These are phyloP conservation scores for Fusarium sp. DNA, from an alignment of 2,329 filamentous ascomycete species.

Conservation along the genomic window DNA sequence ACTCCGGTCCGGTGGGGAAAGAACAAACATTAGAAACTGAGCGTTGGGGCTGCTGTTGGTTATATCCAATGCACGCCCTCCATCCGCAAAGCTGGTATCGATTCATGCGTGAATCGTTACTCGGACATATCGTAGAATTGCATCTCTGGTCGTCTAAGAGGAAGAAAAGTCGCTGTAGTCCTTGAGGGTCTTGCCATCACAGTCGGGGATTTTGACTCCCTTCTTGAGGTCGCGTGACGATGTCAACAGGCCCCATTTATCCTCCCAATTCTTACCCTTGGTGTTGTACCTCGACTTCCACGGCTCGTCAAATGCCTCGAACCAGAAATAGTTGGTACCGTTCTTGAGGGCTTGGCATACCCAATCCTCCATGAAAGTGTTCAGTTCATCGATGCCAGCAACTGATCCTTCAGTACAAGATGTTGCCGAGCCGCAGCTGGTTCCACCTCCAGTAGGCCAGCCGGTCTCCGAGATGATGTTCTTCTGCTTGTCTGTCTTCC, in stretches of 20 bases:
- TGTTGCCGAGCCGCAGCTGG: conserved; percentile 72
- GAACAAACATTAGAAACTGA: conserved; percentile 28
- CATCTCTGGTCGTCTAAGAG: conserved; percentile 19
- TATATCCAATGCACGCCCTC: conserved; percentile 32
- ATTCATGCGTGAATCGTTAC: conserved; percentile 13
- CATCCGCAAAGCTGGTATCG: conserved; percentile 14
- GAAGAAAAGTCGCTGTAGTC: conserved; percentile 32
- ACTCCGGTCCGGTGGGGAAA: conserved; percentile 29
- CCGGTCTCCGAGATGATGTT: conserved; percentile 92
- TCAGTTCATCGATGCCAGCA: conserved; percentile 84
- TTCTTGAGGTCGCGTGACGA: conserved; percentile 84
- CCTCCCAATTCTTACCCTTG: conserved; percentile 83
- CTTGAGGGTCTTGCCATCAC: conserved; percentile 76
- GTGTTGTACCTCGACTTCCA: conserved; percentile 87
- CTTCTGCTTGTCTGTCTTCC: conserved; percentile 70
- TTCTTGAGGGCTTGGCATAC: conserved; percentile 84
- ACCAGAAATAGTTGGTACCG: conserved; percentile 96
- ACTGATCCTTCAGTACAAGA: conserved; percentile 77
- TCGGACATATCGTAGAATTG: conserved; percentile 4
- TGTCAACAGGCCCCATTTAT: conserved; percentile 95
- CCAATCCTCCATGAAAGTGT: conserved; percentile 87
- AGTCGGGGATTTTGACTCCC: conserved; percentile 88
- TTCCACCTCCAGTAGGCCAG: conserved; percentile 89
- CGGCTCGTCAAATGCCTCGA: conserved; percentile 95
- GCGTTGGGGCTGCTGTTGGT: conserved; percentile 12